Base-by-base conservation (phyloP, 768 basidiomycete genomes). In the Gymnopilus dilepis region DNA sequence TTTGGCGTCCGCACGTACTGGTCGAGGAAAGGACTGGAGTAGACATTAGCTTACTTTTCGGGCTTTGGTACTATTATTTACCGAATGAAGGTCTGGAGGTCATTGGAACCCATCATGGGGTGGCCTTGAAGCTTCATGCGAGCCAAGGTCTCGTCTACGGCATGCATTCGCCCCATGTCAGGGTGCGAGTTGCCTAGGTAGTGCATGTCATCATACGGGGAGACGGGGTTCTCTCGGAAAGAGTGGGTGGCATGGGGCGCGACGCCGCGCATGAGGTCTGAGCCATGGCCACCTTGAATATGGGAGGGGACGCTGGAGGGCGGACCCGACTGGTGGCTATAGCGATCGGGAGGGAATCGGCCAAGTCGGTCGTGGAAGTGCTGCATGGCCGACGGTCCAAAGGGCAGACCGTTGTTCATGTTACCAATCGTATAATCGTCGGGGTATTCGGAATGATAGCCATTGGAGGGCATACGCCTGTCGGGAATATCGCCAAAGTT, bases 1-100 rank as follows among this genome's bases (percentile, higher is more conserved):
- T 97, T 97, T 38, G 86, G 82, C 21, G 95, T 86, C 33, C 88
- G 84, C 53, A 95, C 85, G 72, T 95, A 98, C 67, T 92, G 90
- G 62, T 94, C 91, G 65, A 95, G 78, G 75, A 87, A 92, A 11
- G 92, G 92, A 24, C 90, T 92, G 64, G 48, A 61, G 21, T 57
- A 60, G 53, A 63, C 57, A 63, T 69, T 63, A 64, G 67, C 51
- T 63, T 56, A 56, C 30, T 50, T 58, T 63, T 53, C 63, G 57
- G 43, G 48, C 19, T 63, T 24, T 42, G 24, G 60, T 28, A 70
- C 26, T 56, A 48, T 45, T 34, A 47, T 43, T 65, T 73, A 89
- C 90, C 91, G 84, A 72, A 93, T 91, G 73, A 92, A 94, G 4
- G 90, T 86, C 71, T 91, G 89, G 31, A 93, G 76, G 74, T 94